Evolutionary conservation across 2,329 filamentous ascomycete genomes (phyloP), one percentile per base, ranked within the genome.

Genomic region (Gnomoniopsis smithogilvyi): DNA sequence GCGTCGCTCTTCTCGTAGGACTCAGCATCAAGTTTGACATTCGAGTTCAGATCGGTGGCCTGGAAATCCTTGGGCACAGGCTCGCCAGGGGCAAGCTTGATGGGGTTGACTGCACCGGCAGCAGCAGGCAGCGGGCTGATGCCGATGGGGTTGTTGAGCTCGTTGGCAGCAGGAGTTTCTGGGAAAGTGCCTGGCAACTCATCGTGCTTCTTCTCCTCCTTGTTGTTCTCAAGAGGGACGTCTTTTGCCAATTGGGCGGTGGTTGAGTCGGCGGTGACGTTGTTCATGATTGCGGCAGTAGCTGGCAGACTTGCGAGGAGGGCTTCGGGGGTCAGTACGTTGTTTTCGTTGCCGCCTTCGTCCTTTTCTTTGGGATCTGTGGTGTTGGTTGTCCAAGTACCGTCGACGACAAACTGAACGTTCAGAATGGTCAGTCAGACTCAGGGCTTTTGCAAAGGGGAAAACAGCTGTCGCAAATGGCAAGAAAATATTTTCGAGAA

Each of bases 341-440:
- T 98, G 83, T 98, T 98, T 68, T 92, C 80, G 82, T 94, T 96
- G 69, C 90, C 89, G 69, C 87, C 81, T 65, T 84, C 82, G 80
- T 97, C 94, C 69, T 86, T 85, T 77, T 97, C 93, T 76, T 89
- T 88, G 61, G 90, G 90, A 46, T 88, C 89, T 60, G 86, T 86
- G 67, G 88, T 85, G 75, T 97, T 93, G 72, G 87, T 90, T 53
- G 86, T 87, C 95, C 95, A 99, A 67, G 84, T 85, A 66, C 90
- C 91, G 82, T 99, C 92, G 66, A 97, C 94, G 68, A 99, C 90
- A 74, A 96, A 99, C 94, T 97, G 73, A 67, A 61, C 58, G 50
- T 54, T 43, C 17, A 56, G 24, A 46, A 60, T 61, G 46, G 66
- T 72, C 65, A 70, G 67, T 58, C 59, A 57, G 43, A 45, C 24